phyloP scores from a whole-genome alignment of 768 basidiomycete species.

The Epithele typhae region DNA sequence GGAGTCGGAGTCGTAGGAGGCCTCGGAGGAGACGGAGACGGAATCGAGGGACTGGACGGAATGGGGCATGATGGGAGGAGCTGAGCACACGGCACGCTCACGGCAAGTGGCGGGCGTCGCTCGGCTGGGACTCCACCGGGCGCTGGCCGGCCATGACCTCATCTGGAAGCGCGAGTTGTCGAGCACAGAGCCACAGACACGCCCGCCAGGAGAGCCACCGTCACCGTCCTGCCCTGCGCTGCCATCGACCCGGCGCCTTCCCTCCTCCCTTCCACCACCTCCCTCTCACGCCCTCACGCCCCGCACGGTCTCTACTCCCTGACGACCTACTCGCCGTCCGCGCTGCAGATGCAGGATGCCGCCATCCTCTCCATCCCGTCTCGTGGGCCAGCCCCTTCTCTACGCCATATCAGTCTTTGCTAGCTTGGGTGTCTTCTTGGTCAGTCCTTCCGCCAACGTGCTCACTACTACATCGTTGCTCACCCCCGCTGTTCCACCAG shows the following conservation, averaged over 20 bases:
- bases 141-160: constrained; percentile 6
- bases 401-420: constrained; percentile 79
- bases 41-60: constrained; percentile 64
- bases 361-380: constrained; percentile 32
- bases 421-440: constrained; percentile 82
- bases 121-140: background rate
- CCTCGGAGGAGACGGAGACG: constrained; percentile 39
- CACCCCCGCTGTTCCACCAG: constrained; percentile 31
- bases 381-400: constrained; percentile 75
- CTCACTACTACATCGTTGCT: constrained; percentile 2
- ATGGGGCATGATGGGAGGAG: constrained; percentile 45
- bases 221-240: background rate
- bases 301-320: background rate
- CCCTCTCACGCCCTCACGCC: background rate
- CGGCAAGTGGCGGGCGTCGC: background rate
- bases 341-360: constrained; percentile 52
- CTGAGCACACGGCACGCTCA: background rate
- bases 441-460: constrained; percentile 34
- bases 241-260: background rate
- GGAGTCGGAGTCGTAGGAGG: constrained; percentile 55
- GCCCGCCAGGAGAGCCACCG: constrained; percentile 3
- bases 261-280: constrained; percentile 1
- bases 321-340: constrained; percentile 4
- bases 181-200: constrained; percentile 9
- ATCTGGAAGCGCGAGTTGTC: constrained; percentile 7